Base-by-base conservation (phyloP, 2,329 filamentous ascomycete species). In the Cladosporium velox region DNA sequence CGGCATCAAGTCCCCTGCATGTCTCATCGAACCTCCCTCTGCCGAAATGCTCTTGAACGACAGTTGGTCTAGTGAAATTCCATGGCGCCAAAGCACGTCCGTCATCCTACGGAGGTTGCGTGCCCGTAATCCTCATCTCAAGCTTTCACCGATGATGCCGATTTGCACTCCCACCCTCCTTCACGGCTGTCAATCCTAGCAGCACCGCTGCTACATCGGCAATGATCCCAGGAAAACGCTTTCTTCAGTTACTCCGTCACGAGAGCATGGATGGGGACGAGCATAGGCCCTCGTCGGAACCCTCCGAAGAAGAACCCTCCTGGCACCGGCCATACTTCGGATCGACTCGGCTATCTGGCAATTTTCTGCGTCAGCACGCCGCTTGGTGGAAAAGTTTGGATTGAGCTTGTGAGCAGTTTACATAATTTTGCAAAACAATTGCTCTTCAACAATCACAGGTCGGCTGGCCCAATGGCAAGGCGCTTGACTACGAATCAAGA, bases 391-490 rank as follows among this genome's bases (percentile, higher is more conserved):
- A 52, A 26, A 55, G 28, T 21, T 21, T 15, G 7, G 52, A 55
- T 32, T 3, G 5, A 4, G 30, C 3, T 54, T 32, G 30, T 12
- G 10, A 26, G 8, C 21, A 32, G 2, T 8, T 8, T 34, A 55
- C 52, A 55, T 38, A 35, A 4, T 2, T 26, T 18, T 15, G 21
- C 12, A 7, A 11, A 15, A 32, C n/a, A 15, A 1, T 24, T 24
- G 11, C 34, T 2, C 1, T 41, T 41, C 55, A 58, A 41, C 32
- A 58, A 58, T 34, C 7, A 58, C 55, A 59, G 63, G 63, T 57
- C 63, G 55, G 63, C 63, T 84, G 82, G 82, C 82, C 82, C 82
- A 84, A 84, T 84, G 82, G 82, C 81, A 84, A 84, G 82, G 82
- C 81, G 82, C 80, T 83, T 84, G 82, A 84, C 82, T 84, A 83